Evolutionary conservation across 2,329 filamentous ascomycete species (phyloP), one percentile per base, ranked within the genome.

Genomic region (Talaromyces sp.): DNA sequence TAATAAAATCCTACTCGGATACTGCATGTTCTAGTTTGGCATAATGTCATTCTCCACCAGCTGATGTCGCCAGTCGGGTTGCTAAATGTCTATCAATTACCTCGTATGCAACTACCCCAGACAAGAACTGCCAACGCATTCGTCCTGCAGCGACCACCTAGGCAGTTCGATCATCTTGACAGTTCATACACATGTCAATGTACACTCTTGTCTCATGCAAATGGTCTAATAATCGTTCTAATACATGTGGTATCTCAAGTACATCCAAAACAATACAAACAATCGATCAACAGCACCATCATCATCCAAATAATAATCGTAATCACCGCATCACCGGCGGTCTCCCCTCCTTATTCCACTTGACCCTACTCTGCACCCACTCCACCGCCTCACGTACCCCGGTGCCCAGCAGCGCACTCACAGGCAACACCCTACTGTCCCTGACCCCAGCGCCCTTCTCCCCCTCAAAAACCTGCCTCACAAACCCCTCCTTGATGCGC

Each of bases 301-400:
- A 52, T 10, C 13, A 52, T n/a, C 16, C 3, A n/a, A n/a, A 3
- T n/a, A 52, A 9, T 8, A 47, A 16, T 27, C 47, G 24, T 33
- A 41, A 24, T 63, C 52, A 68, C 37, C 93, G 86, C 93, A 97
- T 97, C 61, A 96, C 89, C 1, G 95, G 95, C 68, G 94, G 93
- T 67, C 95, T 85, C 4, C 88, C 89, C 78, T 97, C 94, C 80
- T 95, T 97, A 76, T 98, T 98, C 92, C 95, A 98, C 78, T 92
- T 93, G 33, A 98, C 92, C 67, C 95, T 84, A 70, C 89, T 94
- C 74, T 92, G 88, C 66, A 99, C 83, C 95, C 95, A 99, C 74
- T 98, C 95, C n/a, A 99, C 90, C 0, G 95, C 94, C 81, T 98
- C 95, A 73, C 87, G 88, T 2, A 99, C 95, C 2, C 95, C 95